These are phyloP conservation scores for Phascolomyces articulosus DNA, from an alignment of 371 early-diverging fungal genomes.

Conservation along the genomic window DNA sequence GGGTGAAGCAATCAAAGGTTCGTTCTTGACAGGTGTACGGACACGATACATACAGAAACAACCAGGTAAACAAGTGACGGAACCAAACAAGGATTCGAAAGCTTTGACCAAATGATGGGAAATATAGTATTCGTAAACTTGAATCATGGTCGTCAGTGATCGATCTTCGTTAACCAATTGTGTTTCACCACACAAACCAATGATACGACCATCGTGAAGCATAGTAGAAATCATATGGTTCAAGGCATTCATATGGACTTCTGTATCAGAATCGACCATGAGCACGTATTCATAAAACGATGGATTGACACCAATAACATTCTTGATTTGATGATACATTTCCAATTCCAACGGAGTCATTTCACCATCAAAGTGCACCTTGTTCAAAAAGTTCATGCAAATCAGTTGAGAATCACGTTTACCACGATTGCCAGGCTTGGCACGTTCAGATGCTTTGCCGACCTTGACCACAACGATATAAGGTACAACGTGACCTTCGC, in stretches of 20 bases:
- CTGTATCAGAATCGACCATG: conserved; percentile 97
- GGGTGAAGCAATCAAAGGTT: conserved; percentile 92
- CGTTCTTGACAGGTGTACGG: conserved; percentile 80
- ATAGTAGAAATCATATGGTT: conserved; percentile 86
- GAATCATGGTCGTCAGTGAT: conserved; percentile 97
- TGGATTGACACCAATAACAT: conserved; percentile 89
- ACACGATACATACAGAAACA: conserved; percentile 97
- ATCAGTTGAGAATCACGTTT: conserved; percentile 99
- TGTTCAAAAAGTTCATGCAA: conserved; percentile 98
- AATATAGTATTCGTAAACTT: conserved; percentile 99
- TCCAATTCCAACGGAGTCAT: conserved; percentile 94
- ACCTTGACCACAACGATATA: conserved; percentile 96
- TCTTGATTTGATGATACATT: conserved; percentile 91
- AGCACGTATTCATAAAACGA: conserved; percentile 90
- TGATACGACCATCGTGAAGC: conserved; percentile 87
- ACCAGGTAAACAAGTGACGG: conserved; percentile 95
- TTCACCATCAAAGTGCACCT: conserved; percentile 92
- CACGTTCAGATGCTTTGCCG: conserved; percentile 81
- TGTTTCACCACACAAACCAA: conserved; percentile 95
- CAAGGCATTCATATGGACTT: conserved; percentile 83
- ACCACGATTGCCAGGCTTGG: conserved; percentile 97
- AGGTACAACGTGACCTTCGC: conserved; percentile 88
- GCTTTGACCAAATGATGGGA: conserved; percentile 98
- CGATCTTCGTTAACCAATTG: conserved; percentile 85
- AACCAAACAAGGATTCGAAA: conserved; percentile 99